Evolutionary conservation across 2,329 filamentous ascomycete genomes (phyloP).

Genomic region (Xylariomycetidae sp.): DNA sequence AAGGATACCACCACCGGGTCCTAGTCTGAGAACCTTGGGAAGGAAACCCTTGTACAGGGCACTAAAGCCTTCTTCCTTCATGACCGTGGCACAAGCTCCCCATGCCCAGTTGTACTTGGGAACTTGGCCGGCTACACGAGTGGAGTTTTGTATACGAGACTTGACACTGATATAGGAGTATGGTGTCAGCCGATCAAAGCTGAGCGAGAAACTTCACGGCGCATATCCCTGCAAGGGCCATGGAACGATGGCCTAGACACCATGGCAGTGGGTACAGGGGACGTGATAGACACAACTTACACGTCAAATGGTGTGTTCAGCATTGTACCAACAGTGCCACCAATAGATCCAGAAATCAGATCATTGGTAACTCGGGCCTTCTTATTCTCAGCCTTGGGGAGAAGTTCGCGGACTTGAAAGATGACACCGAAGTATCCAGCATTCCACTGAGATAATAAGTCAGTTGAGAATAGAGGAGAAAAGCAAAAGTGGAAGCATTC

Average conservation of each 20-base stretch:
- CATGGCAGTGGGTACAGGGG: too few species aligned
- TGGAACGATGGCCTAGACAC: too few species aligned
- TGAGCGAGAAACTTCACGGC: not conserved
- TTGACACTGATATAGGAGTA: too few species aligned
- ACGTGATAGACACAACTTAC: too few species aligned
- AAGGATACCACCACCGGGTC: conserved; percentile 54
- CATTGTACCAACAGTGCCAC: conserved; percentile 83
- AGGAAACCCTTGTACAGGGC: conserved; percentile 98
- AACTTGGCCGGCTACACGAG: conserved; percentile 71
- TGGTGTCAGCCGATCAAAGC: not conserved
- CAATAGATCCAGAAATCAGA: conserved; percentile 77
- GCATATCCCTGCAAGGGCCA: too few species aligned
- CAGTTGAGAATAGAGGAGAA: too few species aligned
- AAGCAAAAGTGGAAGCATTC: too few species aligned
- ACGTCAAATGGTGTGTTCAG: conserved; percentile 64
- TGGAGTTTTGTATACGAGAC: conserved; percentile 92
- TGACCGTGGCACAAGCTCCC: conserved; percentile 78
- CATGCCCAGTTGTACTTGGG: conserved; percentile 99
- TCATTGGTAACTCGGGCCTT: conserved; percentile 79
- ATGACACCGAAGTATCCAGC: conserved; percentile 78
- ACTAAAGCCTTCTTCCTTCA: conserved; percentile 86
- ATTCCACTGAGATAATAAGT: conserved; percentile 47
- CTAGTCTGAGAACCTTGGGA: conserved; percentile 80
- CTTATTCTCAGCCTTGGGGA: conserved; percentile 81
- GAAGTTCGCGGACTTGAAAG: conserved; percentile 84